These are phyloP conservation scores for Chondrostereum purpureum DNA, from an alignment of 1,284 basidiomycete species.

Conservation along the genomic window DNA sequence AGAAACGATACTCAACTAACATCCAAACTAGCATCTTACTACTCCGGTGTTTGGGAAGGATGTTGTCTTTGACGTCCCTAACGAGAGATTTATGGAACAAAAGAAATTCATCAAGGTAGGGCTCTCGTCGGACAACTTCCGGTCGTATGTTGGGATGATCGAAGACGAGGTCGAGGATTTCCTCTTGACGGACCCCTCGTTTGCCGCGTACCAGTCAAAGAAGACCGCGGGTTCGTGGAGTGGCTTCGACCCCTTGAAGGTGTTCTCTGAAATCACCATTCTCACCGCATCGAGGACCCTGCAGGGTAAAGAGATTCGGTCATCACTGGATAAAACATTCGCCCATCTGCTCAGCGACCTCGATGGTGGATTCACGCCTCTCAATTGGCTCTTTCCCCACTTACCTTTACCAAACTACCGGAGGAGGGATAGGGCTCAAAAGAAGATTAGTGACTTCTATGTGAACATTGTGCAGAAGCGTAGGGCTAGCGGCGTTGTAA, in stretches of 20 bases:
- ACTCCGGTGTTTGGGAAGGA: constrained; percentile 94
- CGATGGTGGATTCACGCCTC: constrained; percentile 86
- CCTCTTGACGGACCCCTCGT: constrained; percentile 54
- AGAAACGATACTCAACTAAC: constrained; percentile 11
- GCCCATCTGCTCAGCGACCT: constrained; percentile 85
- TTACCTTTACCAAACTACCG: constrained; percentile 85
- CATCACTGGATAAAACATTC: constrained; percentile 75
- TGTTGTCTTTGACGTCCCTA: constrained; percentile 96
- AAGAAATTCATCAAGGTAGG: constrained; percentile 97
- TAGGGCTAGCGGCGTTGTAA: constrained; percentile 40
- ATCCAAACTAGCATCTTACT: constrained; percentile 63
- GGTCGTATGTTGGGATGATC: constrained; percentile 87
- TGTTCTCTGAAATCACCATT: constrained; percentile 87
- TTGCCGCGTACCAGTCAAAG: constrained; percentile 52
- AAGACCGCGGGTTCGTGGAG: constrained; percentile 64
- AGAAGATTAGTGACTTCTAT: constrained; percentile 93
- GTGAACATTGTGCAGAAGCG: constrained; percentile 81
- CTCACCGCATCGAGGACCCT: constrained; percentile 88
- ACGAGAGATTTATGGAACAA: constrained; percentile 97
- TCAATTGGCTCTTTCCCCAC: constrained; percentile 94
- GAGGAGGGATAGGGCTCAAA: constrained; percentile 78
- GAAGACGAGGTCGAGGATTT: constrained; percentile 75
- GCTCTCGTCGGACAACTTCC: constrained; percentile 86
- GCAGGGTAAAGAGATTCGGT: constrained; percentile 87
- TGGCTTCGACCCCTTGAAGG: constrained; percentile 62